Evolutionary conservation across 1,139 yeast species (phyloP).

Genomic region (Barnettozyma hawaiiensis): DNA sequence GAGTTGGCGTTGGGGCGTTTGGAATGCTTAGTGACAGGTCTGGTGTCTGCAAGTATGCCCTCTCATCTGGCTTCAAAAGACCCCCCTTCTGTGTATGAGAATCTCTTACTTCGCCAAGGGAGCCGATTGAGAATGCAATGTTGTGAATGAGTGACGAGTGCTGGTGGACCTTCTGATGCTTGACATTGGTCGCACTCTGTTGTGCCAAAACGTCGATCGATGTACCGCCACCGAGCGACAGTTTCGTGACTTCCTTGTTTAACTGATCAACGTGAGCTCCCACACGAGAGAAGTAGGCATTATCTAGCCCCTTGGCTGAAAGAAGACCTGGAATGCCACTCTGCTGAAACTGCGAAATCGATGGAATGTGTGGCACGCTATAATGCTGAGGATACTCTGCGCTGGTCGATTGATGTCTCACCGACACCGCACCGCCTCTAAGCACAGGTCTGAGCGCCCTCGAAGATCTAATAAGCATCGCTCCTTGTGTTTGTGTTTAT

Average conservation of each 20-base stretch:
- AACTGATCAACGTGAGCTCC: constrained; percentile 42
- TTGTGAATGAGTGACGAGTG: constrained; percentile 58
- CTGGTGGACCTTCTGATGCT: constrained; percentile 39
- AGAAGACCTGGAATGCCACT: constrained; percentile 50
- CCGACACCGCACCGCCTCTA: too few relatives aligned
- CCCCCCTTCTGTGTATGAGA: constrained; percentile 15
- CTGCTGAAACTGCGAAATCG: constrained; percentile 22
- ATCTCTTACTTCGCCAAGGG: constrained; percentile 35
- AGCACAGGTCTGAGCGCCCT: neutral
- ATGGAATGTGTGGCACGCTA: constrained; percentile 20
- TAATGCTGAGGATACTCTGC: constrained; percentile 12
- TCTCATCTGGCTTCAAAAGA: constrained; percentile 24
- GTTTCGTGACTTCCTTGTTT: constrained; percentile 29
- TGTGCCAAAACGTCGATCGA: constrained; percentile 25
- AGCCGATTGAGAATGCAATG: constrained; percentile 52
- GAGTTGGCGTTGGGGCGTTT: constrained; percentile 14
- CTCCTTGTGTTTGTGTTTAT: neutral
- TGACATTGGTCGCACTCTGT: constrained; percentile 27
- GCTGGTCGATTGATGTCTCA: constrained; percentile 9
- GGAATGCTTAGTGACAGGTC: constrained; percentile 29
- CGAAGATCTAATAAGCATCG: constrained; percentile 6
- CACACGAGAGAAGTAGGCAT: constrained; percentile 58
- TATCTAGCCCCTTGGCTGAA: constrained; percentile 45
- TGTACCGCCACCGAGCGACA: constrained; percentile 19
- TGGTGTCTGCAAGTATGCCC: constrained; percentile 43